Conservation (phyloP, 805 yeast genomes). For the Ogataea degrootiae region DNA sequence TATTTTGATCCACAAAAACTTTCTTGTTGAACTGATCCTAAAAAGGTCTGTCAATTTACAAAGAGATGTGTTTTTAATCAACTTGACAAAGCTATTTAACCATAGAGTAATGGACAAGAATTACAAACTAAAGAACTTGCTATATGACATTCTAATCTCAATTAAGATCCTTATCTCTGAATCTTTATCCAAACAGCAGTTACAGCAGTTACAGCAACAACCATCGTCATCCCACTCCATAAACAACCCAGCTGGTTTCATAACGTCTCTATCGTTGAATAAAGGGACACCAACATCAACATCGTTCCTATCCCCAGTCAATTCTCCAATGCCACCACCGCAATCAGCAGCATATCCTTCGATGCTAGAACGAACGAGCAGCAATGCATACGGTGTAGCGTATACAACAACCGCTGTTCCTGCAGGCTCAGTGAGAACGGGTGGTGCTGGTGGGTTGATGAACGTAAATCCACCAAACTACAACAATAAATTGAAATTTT, state of each 20-base stretch:
- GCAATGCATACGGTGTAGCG: not conserved
- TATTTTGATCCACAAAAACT: constrained; percentile 51
- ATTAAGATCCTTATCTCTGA: constrained; percentile 39
- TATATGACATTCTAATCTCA: constrained; percentile 55
- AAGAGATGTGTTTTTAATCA: constrained; percentile 43
- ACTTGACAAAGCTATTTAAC: constrained; percentile 42
- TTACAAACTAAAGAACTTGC: constrained; percentile 48
- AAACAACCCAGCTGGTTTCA: constrained; percentile 11
- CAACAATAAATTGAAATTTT: constrained; percentile 26
- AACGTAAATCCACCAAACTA: constrained; percentile 30
- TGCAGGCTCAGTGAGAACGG: not conserved
- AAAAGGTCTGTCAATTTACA: constrained; percentile 36
- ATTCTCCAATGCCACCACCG: constrained; percentile 24
- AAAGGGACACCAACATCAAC: constrained; percentile 20
- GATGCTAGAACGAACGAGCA: constrained; percentile 9
- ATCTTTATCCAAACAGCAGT: constrained; percentile 11
- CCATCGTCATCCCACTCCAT: constrained; percentile 2
- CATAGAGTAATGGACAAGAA: constrained; percentile 39
- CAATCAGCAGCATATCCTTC: constrained; percentile 13
- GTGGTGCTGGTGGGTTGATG: constrained; percentile 14
- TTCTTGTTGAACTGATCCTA: constrained; percentile 42
- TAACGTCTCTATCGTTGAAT: constrained; percentile 14
- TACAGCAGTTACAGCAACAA: constrained; percentile 9
- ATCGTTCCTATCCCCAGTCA: constrained; percentile 17
- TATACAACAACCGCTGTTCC: not conserved